These are phyloP conservation scores for Penicillium psychrosexuale DNA, from an alignment of 2,329 filamentous ascomycete genomes.

Conservation along the genomic window DNA sequence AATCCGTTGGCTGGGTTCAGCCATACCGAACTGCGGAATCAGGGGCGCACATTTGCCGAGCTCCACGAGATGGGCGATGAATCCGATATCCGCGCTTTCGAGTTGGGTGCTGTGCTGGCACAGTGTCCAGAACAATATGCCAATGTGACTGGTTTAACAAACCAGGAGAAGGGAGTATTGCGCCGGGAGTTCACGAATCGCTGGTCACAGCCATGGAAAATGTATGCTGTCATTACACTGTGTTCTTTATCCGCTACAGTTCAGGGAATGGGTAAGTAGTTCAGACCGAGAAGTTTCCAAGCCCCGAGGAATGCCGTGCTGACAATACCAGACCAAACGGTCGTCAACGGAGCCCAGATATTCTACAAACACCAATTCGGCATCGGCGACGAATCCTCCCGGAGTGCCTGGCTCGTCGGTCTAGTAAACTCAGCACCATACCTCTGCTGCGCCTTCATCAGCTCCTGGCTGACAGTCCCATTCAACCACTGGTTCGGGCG, in stretches of 20 bases:
- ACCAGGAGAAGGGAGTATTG: slow-evolving; percentile 57
- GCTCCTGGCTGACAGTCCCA: slow-evolving; percentile 71
- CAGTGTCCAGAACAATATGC: slow-evolving; percentile 53
- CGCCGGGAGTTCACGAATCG: slow-evolving; percentile 61
- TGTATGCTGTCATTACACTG: slow-evolving; percentile 64
- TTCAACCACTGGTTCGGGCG: slow-evolving; percentile 69
- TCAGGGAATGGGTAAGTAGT: slow-evolving; percentile 60
- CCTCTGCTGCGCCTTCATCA: slow-evolving; percentile 64
- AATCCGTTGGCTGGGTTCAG: slow-evolving; percentile 53
- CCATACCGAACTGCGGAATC: slow-evolving; percentile 51
- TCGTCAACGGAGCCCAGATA: slow-evolving; percentile 66
- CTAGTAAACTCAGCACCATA: slow-evolving; percentile 58
- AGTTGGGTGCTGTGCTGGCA: slow-evolving; percentile 58
- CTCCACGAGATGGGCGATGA: slow-evolving; percentile 54
- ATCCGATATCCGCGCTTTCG: slow-evolving; percentile 58
- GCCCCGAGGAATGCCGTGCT: background rate
- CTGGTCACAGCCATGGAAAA: slow-evolving; percentile 65
- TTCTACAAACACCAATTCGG: slow-evolving; percentile 63
- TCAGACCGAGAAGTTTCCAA: background rate
- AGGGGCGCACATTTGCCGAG: slow-evolving; percentile 58
- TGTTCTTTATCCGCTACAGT: slow-evolving; percentile 68
- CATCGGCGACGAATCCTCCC: slow-evolving; percentile 49
- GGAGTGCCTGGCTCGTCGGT: slow-evolving; percentile 59
- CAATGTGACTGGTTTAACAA: slow-evolving; percentile 53
- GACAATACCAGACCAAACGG: slow-evolving; percentile 57